Evolutionary conservation across 805 yeast genomes (phyloP).

Genomic region (Barnettozyma californica): DNA sequence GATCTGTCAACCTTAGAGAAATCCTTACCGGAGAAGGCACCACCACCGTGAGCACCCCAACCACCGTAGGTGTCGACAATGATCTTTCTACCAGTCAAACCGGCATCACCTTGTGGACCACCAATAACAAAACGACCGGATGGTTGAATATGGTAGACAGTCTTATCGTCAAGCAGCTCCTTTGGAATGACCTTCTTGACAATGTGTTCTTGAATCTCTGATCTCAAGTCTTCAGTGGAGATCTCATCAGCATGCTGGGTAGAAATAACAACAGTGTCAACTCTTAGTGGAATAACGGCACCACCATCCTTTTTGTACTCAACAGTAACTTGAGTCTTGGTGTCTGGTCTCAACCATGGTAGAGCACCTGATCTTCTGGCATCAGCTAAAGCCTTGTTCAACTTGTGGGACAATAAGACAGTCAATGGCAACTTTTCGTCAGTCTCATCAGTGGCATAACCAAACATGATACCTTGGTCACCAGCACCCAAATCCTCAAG

Average conservation of each 20-base stretch:
- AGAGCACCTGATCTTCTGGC: constrained; percentile 96
- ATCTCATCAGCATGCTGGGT: constrained; percentile 97
- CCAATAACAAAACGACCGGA: constrained; percentile 99
- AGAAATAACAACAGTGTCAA: constrained; percentile 95
- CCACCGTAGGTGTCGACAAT: constrained; percentile 99
- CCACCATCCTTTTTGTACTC: constrained; percentile 94
- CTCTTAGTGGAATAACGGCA: constrained; percentile 92
- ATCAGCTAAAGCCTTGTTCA: constrained; percentile 92
- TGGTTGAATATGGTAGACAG: constrained; percentile 97
- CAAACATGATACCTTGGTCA: constrained; percentile 99
- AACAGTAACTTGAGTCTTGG: constrained; percentile 98
- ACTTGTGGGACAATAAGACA: constrained; percentile 87
- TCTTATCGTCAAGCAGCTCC: constrained; percentile 85
- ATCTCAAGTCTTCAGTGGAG: constrained; percentile 87
- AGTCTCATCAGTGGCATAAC: constrained; percentile 98
- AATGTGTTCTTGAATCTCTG: constrained; percentile 70
- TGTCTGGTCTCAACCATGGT: constrained; percentile 98
- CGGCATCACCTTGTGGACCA: constrained; percentile 99
- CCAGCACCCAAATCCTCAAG: constrained; percentile 99
- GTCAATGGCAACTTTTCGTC: constrained; percentile 97
- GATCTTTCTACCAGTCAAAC: constrained; percentile 98
- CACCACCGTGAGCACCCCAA: constrained; percentile 99
- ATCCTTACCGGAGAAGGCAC: constrained; percentile 99
- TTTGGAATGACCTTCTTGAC: constrained; percentile 91
- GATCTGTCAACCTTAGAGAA: constrained; percentile 99